A percentile compares a stretch with the other conserved stretches of the same genome.
phyloP scores from a whole-genome alignment of 2,329 filamentous ascomycete species.

The Niveomyces coronatus region DNA sequence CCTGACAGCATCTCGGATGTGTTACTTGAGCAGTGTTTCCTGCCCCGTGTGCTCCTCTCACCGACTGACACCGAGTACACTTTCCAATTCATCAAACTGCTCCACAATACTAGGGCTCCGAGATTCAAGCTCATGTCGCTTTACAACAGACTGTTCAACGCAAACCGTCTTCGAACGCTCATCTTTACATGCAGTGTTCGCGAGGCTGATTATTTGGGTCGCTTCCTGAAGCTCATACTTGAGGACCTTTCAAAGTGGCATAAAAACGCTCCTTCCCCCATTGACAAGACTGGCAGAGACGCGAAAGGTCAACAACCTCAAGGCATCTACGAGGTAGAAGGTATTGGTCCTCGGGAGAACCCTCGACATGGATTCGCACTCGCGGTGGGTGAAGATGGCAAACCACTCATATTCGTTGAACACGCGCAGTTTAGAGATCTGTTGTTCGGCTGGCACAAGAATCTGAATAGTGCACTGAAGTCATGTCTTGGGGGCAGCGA shows the following conservation, averaged over 20 bases:
- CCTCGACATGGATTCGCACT: constrained; percentile 69
- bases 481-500: constrained; percentile 72
- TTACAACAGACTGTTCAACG: constrained; percentile 73
- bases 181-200: constrained; percentile 85
- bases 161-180: constrained; percentile 68
- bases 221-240: constrained; percentile 75
- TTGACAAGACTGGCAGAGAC: constrained; percentile 22
- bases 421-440: constrained; percentile 80
- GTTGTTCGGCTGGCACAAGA: constrained; percentile 83
- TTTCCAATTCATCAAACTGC: constrained; percentile 74
- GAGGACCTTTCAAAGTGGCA: constrained; percentile 81
- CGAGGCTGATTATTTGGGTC: constrained; percentile 87
- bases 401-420: constrained; percentile 61
- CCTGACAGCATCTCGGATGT: constrained; percentile 60
- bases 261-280: constrained; percentile 50
- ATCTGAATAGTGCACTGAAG: constrained; percentile 69
- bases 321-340: constrained; percentile 77
- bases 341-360: constrained; percentile 37
- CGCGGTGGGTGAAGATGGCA: constrained; percentile 54
- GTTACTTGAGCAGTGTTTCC: constrained; percentile 79
- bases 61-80: constrained; percentile 81
- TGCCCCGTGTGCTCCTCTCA: constrained; percentile 79
- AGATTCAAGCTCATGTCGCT: constrained; percentile 81
- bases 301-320: constrained; percentile 42
- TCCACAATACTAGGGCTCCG: constrained; percentile 75